Percentiles rank a stretch among this genome's conserved stretches.
phyloP scores from a whole-genome alignment of 345 rosid species.

The Litchi chinensis region DNA sequence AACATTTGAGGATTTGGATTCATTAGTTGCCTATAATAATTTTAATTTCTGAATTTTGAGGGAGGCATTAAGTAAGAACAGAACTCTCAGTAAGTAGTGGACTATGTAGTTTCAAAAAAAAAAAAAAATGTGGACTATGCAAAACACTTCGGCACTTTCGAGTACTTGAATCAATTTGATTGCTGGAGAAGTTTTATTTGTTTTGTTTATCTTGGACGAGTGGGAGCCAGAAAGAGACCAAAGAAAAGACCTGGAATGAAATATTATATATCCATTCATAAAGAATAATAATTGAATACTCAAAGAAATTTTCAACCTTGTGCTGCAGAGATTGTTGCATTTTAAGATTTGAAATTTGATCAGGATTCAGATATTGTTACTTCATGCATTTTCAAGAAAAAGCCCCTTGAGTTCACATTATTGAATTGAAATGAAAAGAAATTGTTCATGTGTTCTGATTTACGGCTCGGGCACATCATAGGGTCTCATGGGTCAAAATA shows the following conservation, averaged over 20 bases:
- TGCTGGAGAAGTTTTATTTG: background rate
- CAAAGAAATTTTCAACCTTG: background rate
- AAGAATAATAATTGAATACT: background rate
- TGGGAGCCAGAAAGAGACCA: background rate
- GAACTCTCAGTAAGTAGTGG: background rate
- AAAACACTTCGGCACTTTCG: background rate
- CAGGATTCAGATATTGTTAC: too few species aligned
- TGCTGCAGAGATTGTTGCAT: background rate
- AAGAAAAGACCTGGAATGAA: background rate
- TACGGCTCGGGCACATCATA: background rate
- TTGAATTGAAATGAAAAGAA: background rate
- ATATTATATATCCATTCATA: background rate
- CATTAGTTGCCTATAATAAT: background rate
- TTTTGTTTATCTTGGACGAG: background rate
- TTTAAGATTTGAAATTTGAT: background rate
- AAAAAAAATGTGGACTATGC: too few species aligned
- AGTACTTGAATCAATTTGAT: background rate
- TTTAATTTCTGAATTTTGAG: background rate
- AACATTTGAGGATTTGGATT: background rate
- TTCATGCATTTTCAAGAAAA: too few species aligned
- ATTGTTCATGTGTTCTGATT: conserved; percentile 2
- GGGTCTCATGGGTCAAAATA: background rate
- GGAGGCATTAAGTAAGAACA: background rate
- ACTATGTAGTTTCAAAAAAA: too few species aligned
- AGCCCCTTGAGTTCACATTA: too few species aligned